A percentile compares a stretch with the other conserved stretches of the same genome.
phyloP scores from a whole-genome alignment of 345 rosid genomes.

The Corchorus olitorius region DNA sequence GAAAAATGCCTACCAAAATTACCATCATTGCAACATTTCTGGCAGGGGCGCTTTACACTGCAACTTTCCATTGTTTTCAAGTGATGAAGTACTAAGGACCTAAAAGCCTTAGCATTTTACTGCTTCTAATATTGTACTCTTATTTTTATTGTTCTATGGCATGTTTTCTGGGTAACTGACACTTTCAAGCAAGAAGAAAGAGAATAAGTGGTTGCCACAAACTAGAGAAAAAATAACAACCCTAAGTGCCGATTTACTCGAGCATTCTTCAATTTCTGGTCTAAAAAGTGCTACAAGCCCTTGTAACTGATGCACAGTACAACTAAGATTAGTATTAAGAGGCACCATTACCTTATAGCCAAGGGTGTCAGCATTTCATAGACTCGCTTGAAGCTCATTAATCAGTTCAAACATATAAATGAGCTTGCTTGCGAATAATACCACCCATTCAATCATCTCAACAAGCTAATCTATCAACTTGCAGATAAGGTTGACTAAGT shows the following conservation, averaged over 20 bases:
- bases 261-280: neutral
- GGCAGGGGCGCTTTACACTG: slow-evolving; percentile 28
- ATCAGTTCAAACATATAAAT: neutral
- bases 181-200: neutral
- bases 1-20: slow-evolving; percentile 45
- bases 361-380: neutral
- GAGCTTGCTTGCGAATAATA: neutral
- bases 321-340: neutral
- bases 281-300: neutral
- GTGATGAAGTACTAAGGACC: slow-evolving; percentile 6
- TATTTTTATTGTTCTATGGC: neutral
- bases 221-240: neutral
- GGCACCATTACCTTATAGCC: neutral
- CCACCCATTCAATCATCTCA: neutral
- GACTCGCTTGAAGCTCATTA: neutral
- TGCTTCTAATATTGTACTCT: neutral
- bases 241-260: no score
- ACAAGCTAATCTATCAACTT: neutral
- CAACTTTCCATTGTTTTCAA: slow-evolving; percentile 32
- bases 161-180: neutral
- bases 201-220: neutral
- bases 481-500: neutral
- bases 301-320: neutral
- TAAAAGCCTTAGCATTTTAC: neutral
- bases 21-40: slow-evolving; percentile 35